phyloP scores from a whole-genome alignment of 495 filamentous ascomycete species.

The Aspergillus saccharolyticus region DNA sequence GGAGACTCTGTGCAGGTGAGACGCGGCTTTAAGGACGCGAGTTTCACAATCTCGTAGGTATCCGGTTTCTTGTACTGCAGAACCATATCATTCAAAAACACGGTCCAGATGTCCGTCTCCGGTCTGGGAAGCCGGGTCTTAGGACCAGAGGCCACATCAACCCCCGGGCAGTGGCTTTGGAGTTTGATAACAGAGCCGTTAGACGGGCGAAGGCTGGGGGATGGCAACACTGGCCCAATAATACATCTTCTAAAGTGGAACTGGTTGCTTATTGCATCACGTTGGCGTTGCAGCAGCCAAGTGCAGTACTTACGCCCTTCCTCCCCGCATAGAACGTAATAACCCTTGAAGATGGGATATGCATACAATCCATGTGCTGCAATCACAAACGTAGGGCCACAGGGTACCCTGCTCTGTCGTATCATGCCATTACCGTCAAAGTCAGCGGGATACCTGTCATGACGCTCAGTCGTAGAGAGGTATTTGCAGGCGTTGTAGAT shows the following conservation, averaged over 20 bases:
- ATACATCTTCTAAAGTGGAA: not conserved
- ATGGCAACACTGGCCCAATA: not conserved
- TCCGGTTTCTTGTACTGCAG: not conserved
- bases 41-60: not conserved
- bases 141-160: not conserved
- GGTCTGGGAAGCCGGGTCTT: not conserved
- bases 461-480: not conserved
- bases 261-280: not conserved
- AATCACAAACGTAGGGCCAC: not conserved
- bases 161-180: not conserved
- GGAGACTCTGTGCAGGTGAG: not conserved
- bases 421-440: not conserved
- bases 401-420: not conserved
- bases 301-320: not conserved
- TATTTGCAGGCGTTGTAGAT: not conserved
- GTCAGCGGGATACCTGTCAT: not conserved
- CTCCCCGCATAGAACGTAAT: not conserved
- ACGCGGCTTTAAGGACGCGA: not conserved
- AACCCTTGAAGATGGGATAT: not conserved
- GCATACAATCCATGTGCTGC: not conserved
- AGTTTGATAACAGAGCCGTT: not conserved
- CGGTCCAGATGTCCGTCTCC: not conserved
- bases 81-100: not conserved
- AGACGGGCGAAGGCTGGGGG: no score
- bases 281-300: not conserved